Conservation (phyloP, 2,329 filamentous ascomycete genomes). For the Diaporthe helianthi region DNA sequence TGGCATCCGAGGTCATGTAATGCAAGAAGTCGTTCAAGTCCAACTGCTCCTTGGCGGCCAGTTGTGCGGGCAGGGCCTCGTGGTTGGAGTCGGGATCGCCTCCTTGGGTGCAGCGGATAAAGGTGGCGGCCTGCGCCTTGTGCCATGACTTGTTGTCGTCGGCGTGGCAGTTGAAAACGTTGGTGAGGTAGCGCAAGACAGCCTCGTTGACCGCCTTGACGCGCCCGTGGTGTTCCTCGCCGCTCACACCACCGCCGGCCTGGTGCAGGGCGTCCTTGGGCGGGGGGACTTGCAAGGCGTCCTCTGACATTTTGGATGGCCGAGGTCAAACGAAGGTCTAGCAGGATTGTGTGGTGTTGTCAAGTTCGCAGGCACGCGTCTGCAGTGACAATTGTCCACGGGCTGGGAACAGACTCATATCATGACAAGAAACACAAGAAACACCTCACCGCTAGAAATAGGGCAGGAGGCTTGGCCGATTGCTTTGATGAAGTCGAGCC, state of each 20-base stretch:
- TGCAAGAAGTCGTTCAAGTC: conserved; percentile 57
- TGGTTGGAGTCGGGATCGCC: conserved; percentile 39
- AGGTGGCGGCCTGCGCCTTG: conserved; percentile 52
- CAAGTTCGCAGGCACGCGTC: background rate
- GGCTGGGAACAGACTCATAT: background rate
- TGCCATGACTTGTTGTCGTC: conserved; percentile 52
- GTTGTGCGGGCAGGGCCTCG: conserved; percentile 39
- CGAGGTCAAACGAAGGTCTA: background rate
- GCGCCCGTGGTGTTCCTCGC: conserved; percentile 44
- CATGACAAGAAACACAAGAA: background rate
- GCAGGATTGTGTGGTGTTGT: conserved; percentile 24
- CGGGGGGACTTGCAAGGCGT: conserved; percentile 16
- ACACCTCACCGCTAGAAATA: conserved; percentile 22
- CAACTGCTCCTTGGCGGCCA: conserved; percentile 46
- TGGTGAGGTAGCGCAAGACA: conserved; percentile 52
- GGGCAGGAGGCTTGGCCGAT: conserved; percentile 9
- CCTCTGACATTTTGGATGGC: conserved; percentile 38
- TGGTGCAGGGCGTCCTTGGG: conserved; percentile 46
- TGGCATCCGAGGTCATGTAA: conserved; percentile 63
- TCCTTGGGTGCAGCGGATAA: conserved; percentile 55
- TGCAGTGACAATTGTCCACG: background rate
- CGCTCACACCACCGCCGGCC: conserved; percentile 57
- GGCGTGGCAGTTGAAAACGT: conserved; percentile 55
- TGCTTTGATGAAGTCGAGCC: conserved; percentile 24
- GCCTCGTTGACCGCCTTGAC: conserved; percentile 51